Base-by-base conservation (phyloP, 805 yeast species). In the Cyberlindnera bimundalis region DNA sequence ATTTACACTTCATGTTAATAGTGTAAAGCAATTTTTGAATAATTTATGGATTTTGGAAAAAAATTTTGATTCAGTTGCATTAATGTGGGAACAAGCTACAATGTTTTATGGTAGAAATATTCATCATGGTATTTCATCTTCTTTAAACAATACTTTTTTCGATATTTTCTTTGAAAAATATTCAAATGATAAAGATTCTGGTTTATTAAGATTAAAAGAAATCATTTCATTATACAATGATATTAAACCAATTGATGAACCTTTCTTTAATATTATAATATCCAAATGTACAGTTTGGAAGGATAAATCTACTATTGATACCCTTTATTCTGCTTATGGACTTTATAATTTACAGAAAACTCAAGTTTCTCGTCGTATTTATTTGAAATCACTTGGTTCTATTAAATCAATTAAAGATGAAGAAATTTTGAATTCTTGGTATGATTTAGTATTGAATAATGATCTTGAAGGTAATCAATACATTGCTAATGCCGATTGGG, bases 401-500 rank as follows among this genome's bases (percentile, higher is more conserved):
- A 72, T 85, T 33, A 72, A 73, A 26, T 41, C 31, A 39, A 75
- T 74, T 29, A 66, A 75, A 24, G 62, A 74, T 33, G 64, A 62
- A 8, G 82, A 77, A 42, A 81, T 87, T 45, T 60, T 78, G 46
- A 54, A 60, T 24, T 69, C 70, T 47, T 81, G 87, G 88, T 66
- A 69, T 44, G 71, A 74, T 35, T 62, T 74, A 33, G 61, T 80
- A 29, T 35, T 47, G 29, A 71, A 76, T 48, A 79, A 81, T 44
- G 74, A 72, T 25, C 62, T 61, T 33, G 71, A 68, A 37, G 78
- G 79, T 10, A 76, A 74, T 62, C 64, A 61, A 29, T 82, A 79
- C 56, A 79, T 84, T 51, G 89, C 91, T 6, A 79, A 78, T 58
- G 91, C 93, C 10, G 91, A 84, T 63, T 84, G 91, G 91, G 82